A percentile compares a stretch with the other conserved stretches of the same genome.
Conservation (phyloP, 331 rosid genomes). For the Telfairia occidentalis region DNA sequence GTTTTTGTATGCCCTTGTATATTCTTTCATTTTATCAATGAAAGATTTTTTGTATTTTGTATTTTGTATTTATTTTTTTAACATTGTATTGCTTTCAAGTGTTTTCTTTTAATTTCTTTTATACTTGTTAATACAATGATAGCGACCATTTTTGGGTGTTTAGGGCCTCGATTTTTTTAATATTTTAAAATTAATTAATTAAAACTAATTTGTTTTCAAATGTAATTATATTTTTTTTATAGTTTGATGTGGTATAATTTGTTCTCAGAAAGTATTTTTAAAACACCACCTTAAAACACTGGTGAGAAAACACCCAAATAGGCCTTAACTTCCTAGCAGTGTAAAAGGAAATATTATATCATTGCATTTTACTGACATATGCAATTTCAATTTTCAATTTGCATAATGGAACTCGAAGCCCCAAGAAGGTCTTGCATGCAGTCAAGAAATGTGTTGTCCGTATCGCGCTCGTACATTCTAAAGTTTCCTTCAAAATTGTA, state of each 20-base stretch:
- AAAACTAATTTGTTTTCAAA: background rate
- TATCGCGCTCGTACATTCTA: slow-evolving; percentile 53
- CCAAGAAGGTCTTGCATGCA: slow-evolving; percentile 71
- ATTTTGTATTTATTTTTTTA: too few species aligned
- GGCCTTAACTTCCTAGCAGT: background rate
- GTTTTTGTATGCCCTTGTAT: too few species aligned
- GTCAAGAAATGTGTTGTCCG: slow-evolving; percentile 62
- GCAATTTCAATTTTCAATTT: slow-evolving; percentile 16
- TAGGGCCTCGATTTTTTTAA: background rate
- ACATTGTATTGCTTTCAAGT: background rate
- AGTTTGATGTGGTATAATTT: background rate
- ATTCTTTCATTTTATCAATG: background rate
- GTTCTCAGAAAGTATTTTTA: background rate
- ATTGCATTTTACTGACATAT: slow-evolving; percentile 24
- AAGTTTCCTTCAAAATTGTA: slow-evolving; percentile 53
- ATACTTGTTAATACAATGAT: background rate
- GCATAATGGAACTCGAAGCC: slow-evolving; percentile 41
- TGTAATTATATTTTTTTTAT: background rate
- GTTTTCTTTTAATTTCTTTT: background rate
- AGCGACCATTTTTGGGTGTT: background rate
- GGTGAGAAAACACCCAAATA: background rate
- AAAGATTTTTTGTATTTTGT: too few species aligned
- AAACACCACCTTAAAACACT: background rate
- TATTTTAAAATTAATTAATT: background rate
- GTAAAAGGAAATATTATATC: background rate